phyloP scores from a whole-genome alignment of 768 basidiomycete species.

The Guyanaporus albipodus region DNA sequence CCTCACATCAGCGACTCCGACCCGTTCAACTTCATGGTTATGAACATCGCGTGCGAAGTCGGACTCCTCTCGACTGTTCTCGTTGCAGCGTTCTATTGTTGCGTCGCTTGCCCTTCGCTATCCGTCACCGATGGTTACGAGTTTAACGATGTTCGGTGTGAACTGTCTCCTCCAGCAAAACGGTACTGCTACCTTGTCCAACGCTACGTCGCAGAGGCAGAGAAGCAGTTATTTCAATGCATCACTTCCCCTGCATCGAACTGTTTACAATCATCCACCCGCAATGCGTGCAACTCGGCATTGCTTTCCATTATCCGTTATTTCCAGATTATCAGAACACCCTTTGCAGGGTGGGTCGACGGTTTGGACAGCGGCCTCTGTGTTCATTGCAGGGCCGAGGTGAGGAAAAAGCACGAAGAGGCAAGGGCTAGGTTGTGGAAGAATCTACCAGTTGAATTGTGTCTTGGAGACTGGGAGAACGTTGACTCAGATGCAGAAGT shows the following conservation, averaged over 20 bases:
- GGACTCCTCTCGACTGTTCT: constrained; percentile 1
- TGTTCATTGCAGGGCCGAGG: background rate
- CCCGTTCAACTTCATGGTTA: constrained; percentile 11
- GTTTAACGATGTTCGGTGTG: background rate
- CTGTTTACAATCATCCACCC: background rate
- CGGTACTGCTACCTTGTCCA: constrained; percentile 1
- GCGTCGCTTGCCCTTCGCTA: constrained; percentile 4
- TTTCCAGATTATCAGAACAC: background rate
- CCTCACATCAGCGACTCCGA: constrained; percentile 7
- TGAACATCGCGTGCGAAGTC: constrained; percentile 13
- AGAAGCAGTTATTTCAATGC: background rate
- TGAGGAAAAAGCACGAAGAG: background rate
- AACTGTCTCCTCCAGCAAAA: background rate
- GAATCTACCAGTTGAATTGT: background rate
- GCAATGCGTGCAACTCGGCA: background rate
- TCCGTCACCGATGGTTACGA: constrained; percentile 10
- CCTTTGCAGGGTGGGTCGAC: background rate
- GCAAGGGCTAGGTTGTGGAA: background rate
- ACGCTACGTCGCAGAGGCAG: background rate
- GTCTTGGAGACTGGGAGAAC: constrained; percentile 5
- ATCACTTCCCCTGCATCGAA: background rate
- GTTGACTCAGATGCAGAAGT: constrained; percentile 2
- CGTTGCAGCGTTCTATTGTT: constrained; percentile 3
- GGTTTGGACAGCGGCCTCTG: constrained; percentile 6
- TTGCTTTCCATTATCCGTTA: background rate